phyloP scores from a whole-genome alignment of 176 grass and related monocot genomes.

The Alloteropsis semialata region DNA sequence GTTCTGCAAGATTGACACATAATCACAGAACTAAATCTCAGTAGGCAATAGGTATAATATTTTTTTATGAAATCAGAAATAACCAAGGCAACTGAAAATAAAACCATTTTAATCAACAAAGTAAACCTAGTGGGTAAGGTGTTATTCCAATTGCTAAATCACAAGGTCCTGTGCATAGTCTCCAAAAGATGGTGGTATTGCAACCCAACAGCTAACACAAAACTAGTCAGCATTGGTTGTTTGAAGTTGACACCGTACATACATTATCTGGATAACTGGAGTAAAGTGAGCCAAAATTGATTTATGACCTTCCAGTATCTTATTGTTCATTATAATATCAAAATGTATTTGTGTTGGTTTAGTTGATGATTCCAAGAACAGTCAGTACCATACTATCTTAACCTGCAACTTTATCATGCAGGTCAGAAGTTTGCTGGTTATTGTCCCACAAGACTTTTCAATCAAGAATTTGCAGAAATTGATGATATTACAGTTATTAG shows the following conservation, averaged over 20 bases:
- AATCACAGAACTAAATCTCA: not conserved
- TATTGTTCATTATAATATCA: not conserved
- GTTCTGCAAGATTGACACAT: not conserved
- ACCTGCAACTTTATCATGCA: constrained; percentile 31
- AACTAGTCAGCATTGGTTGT: not conserved
- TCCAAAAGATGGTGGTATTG: not conserved
- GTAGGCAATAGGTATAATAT: not conserved
- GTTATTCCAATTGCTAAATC: not conserved
- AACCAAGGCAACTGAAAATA: not conserved
- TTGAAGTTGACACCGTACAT: not conserved
- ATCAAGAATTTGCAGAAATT: constrained; percentile 72
- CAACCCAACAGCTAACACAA: not conserved
- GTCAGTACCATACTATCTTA: not conserved
- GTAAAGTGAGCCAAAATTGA: not conserved
- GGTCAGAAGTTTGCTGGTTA: constrained; percentile 60
- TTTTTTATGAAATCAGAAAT: not conserved
- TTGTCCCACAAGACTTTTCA: constrained; percentile 55
- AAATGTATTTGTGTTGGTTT: not conserved
- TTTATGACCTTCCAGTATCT: not conserved
- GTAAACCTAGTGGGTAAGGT: not conserved
- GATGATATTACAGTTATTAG: constrained; percentile 75
- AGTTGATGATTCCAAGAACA: not conserved
- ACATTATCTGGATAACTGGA: not conserved
- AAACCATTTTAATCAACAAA: not conserved
- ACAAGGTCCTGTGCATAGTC: not conserved